Percentiles rank a stretch among this genome's conserved stretches.
Conservation (phyloP, 2,329 filamentous ascomycete genomes). For the Exserohilum turcica region DNA sequence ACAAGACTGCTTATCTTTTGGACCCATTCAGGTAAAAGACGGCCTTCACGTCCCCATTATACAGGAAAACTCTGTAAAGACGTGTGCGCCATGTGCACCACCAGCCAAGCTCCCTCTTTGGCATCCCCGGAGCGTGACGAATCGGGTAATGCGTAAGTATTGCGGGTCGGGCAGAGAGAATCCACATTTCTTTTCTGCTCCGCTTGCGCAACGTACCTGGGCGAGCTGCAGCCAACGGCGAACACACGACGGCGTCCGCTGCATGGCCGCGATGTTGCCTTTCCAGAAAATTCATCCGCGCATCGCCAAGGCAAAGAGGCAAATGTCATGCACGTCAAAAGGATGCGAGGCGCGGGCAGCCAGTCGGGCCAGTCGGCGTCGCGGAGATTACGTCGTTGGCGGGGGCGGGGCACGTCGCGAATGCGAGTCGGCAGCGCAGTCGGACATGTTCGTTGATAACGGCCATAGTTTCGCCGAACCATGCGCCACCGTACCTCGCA, state of each 20-base stretch:
- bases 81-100: too few relatives aligned
- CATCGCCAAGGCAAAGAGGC: neutral
- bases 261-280: neutral
- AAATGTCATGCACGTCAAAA: constrained; percentile 11
- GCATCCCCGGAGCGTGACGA: too few relatives aligned
- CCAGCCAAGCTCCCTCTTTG: too few relatives aligned
- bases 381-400: constrained; percentile 21
- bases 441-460: constrained; percentile 12
- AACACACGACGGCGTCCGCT: too few relatives aligned
- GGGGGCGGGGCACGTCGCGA: constrained; percentile 15
- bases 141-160: too few relatives aligned
- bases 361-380: constrained; percentile 4
- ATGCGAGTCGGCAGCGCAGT: constrained; percentile 9
- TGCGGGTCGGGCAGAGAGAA: too few relatives aligned
- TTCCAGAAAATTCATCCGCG: neutral
- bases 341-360: constrained; percentile 1
- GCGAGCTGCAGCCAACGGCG: neutral
- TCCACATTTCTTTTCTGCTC: neutral
- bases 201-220: neutral
- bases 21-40: too few relatives aligned
- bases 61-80: too few relatives aligned
- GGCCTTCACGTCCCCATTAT: too few relatives aligned
- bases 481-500: constrained; percentile 2
- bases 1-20: too few relatives aligned
- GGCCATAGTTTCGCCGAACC: constrained; percentile 10